These are phyloP conservation scores for Globisporangium ultimum DNA, from an alignment of 352 stramenopile genomes.

Conservation along the genomic window DNA sequence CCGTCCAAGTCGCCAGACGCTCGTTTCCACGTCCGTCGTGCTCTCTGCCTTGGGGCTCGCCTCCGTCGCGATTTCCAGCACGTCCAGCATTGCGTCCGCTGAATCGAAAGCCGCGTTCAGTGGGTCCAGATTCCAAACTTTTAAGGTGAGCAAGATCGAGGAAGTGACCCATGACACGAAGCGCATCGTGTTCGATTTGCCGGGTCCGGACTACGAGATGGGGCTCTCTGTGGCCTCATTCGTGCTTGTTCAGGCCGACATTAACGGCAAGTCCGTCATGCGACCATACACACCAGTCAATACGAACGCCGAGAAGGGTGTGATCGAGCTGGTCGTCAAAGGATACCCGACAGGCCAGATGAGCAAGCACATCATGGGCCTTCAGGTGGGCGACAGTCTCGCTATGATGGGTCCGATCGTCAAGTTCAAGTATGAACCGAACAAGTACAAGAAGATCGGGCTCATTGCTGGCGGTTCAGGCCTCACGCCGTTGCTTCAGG, in stretches of 20 bases:
- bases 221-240: slow-evolving; percentile 50
- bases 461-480: slow-evolving; percentile 89
- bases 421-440: slow-evolving; percentile 85
- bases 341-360: slow-evolving; percentile 81
- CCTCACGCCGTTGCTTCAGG: slow-evolving; percentile 89
- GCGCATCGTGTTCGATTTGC: slow-evolving; percentile 68
- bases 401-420: slow-evolving; percentile 89
- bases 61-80: neutral
- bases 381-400: slow-evolving; percentile 84
- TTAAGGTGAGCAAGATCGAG: slow-evolving; percentile 62
- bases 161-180: slow-evolving; percentile 65
- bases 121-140: slow-evolving; percentile 55
- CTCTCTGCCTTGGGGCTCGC: slow-evolving; percentile 11
- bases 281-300: slow-evolving; percentile 89
- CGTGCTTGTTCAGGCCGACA: slow-evolving; percentile 56
- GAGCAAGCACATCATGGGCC: slow-evolving; percentile 82
- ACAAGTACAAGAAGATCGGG: slow-evolving; percentile 88
- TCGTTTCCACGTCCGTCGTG: neutral
- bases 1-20: slow-evolving; percentile 1
- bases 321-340: slow-evolving; percentile 89
- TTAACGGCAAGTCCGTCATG: slow-evolving; percentile 73
- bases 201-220: slow-evolving; percentile 57
- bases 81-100: slow-evolving; percentile 11
- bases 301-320: slow-evolving; percentile 78
- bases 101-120: slow-evolving; percentile 49